Evolutionary conservation across 106 monocot genomes (phyloP), one percentile per base, ranked within the genome.

Genomic region (Dendrobium officinale): DNA sequence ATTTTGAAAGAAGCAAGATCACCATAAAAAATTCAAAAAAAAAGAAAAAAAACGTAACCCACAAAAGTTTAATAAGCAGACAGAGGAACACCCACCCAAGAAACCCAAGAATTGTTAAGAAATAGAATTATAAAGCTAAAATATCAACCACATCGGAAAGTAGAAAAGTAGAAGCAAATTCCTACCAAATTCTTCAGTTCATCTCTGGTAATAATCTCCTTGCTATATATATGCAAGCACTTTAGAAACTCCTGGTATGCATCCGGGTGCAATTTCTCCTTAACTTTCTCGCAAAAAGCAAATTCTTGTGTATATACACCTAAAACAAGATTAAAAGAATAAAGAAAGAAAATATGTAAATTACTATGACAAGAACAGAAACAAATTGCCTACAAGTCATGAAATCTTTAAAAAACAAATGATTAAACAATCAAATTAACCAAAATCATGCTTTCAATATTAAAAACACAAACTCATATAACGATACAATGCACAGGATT

Each of bases 161-260:
- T 44, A n/a, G 20, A 19, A 5, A 44, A 7, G 6, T 44, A 44
- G 31, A 75, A 79, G 47, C 5, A 70, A 49, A 80, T 33, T 31
- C 80, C 5, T 82, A 99, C 98, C 91, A 95, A 80, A 20, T 87
- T 93, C 75, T 93, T 92, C 43, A 99, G 75, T 90, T 99, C 98
- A 75, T 19, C 78, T 83, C 91, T 88, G 41, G 67, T 91, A 66
- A 99, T 99, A 81, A 99, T 95, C 83, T 95, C 98, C 75, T 99
- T 83, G 84, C 87, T 93, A 81, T 87, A 95, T 54, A 99, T 99
- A 77, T 93, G 75, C 83, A 99, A 93, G 84, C 95, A 95, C 91
- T 95, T 99, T 83, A 99, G 83, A 55, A 99, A 99, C 79, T 99
- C 98, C 73, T 99, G 92, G 79, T 99, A 95, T 67, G 89, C 87